Base-by-base conservation (phyloP, 768 basidiomycete species). In the Hygrophoropsis aurantiaca region DNA sequence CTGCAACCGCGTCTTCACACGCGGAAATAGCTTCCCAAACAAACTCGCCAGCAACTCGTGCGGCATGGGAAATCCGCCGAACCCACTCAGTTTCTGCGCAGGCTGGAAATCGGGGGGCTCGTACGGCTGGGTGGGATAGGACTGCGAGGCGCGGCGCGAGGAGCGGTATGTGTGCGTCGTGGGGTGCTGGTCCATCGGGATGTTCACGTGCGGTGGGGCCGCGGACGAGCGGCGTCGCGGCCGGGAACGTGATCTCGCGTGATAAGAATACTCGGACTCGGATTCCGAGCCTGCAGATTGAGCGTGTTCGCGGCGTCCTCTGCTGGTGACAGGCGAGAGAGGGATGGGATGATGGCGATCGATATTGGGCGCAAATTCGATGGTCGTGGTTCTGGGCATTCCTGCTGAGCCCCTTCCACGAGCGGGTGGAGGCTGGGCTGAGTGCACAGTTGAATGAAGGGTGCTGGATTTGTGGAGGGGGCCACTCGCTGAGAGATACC, bases 11-110 rank as follows among this genome's bases (percentile, higher is more conserved):
- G 71, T 75, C 34, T 79, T 68, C 18, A 85, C 49, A 7, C 74
- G 64, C 0, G 94, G 94, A 42, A 94, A 89, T 25, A 85, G 62
- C 20, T 69, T 69, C 9, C 68, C 52, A 23, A 91, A 66, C 2
- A 86, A 49, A 9, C 58, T 64, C 3, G 69, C 75, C 11, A 84
- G 47, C 23, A 89, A 67, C 44, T 77, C 63, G 58, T 74, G 75
- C 0, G 85, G 85, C 74, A 84, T 84, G 2, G 87, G 87, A 61
- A 89, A 90, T 2, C 87, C 87, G 23, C 87, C 87, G 44, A 85
- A 82, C 15, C 70, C 80, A 34, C 71, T 71, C 49, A 79, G 67
- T 55, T 70, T 77, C 15, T 48, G 42, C 19, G 34, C 46, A 13
- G 40, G 19, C 6, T 3, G 54, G 42, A 16, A 48, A 47, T 20